These are phyloP conservation scores for Leccinum pseudoinsigne DNA, from an alignment of 1,284 basidiomycete species.

Conservation along the genomic window DNA sequence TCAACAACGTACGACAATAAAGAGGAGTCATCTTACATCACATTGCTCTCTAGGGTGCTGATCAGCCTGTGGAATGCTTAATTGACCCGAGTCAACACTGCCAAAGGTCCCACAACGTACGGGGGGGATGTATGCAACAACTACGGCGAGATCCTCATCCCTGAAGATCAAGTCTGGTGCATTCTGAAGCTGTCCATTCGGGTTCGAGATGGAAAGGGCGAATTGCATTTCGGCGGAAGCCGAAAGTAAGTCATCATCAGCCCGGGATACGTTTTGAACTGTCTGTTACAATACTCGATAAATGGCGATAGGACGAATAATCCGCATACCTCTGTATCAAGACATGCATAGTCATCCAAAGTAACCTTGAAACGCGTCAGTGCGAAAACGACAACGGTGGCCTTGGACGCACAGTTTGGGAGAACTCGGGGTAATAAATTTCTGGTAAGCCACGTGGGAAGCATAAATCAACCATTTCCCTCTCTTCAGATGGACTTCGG, in stretches of 20 bases:
- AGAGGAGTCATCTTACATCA: background rate
- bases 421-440: background rate
- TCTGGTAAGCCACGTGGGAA: background rate
- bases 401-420: background rate
- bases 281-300: background rate
- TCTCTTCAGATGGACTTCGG: background rate
- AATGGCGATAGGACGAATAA: background rate
- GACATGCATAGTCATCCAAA: background rate
- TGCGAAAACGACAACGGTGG: background rate
- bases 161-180: too few species aligned
- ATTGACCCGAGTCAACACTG: background rate
- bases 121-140: too few species aligned
- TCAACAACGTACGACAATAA: background rate
- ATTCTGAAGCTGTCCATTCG: too few species aligned
- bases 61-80: background rate
- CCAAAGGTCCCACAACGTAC: background rate
- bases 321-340: background rate
- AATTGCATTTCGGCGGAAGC: too few species aligned
- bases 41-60: background rate
- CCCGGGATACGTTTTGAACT: background rate
- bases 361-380: background rate
- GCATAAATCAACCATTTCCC: background rate
- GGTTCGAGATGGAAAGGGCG: too few species aligned
- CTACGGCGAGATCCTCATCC: background rate
- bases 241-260: background rate